A percentile compares a stretch with the other conserved stretches of the same genome.
These are phyloP conservation scores for Leccinellum rugosiceps DNA, from an alignment of 768 basidiomycete species.

Conservation along the genomic window DNA sequence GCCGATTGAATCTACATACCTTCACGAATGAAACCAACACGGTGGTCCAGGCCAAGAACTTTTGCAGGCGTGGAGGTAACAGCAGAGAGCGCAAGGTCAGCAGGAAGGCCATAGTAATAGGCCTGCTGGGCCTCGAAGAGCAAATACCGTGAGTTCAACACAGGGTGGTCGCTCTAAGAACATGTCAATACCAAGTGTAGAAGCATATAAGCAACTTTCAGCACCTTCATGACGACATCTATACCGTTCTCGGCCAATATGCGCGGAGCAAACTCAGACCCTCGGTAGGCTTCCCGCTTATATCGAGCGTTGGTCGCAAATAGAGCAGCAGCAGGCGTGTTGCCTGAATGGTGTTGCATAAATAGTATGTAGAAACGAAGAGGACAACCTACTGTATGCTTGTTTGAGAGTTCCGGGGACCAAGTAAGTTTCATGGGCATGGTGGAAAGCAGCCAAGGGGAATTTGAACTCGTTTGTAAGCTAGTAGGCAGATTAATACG, in stretches of 20 bases:
- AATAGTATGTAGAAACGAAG: background rate
- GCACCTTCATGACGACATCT: conserved; percentile 58
- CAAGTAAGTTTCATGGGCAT: conserved; percentile 89
- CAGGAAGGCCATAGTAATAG: conserved; percentile 67
- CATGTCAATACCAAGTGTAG: conserved; percentile 4
- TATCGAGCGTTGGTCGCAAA: conserved; percentile 75
- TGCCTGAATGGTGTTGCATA: conserved; percentile 30
- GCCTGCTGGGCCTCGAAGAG: conserved; percentile 63
- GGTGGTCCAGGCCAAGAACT: conserved; percentile 69
- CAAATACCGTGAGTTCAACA: conserved; percentile 52
- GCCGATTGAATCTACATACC: conserved; percentile 31
- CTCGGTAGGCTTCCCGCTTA: conserved; percentile 63
- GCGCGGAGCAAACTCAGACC: conserved; percentile 60
- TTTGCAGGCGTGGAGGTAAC: conserved; percentile 72
- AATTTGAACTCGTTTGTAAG: conserved; percentile 91
- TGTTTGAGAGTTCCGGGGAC: conserved; percentile 78
- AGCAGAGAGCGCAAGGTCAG: conserved; percentile 60
- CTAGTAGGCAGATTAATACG: conserved; percentile 33
- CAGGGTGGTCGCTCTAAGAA: conserved; percentile 50
- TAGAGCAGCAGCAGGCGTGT: conserved; percentile 70
- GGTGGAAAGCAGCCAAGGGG: conserved; percentile 76
- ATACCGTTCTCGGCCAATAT: conserved; percentile 57
- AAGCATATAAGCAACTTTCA: conserved; percentile 24
- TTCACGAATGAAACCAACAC: conserved; percentile 60
- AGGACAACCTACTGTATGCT: conserved; percentile 42